Percentiles rank a stretch among this genome's conserved stretches.
Conservation (phyloP, 805 yeast species). For the Suhomyces pyralidae region DNA sequence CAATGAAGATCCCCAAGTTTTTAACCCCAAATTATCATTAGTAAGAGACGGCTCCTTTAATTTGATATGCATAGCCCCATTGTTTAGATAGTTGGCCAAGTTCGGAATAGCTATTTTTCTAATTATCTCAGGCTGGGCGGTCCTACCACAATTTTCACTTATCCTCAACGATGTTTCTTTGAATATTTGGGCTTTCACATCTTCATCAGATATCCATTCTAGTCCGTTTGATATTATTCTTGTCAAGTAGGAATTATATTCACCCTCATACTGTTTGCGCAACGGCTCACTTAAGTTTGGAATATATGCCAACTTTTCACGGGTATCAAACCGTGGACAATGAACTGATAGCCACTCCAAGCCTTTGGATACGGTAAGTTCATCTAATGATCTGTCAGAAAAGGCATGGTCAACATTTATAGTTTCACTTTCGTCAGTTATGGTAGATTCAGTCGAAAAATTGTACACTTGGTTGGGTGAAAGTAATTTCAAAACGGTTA, state of each 20-base stretch:
- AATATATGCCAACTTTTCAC: conserved; percentile 18
- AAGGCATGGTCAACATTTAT: conserved; percentile 22
- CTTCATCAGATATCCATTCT: conserved; percentile 40
- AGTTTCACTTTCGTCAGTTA: conserved; percentile 1
- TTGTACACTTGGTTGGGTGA: conserved; percentile 50
- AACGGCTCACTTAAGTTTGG: conserved; percentile 27
- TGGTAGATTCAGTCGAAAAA: conserved; percentile 32
- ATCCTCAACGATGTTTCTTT: conserved; percentile 61
- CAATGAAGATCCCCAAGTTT: conserved; percentile 94
- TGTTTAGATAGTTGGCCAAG: conserved; percentile 12
- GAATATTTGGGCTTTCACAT: conserved; percentile 40
- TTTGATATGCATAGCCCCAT: conserved; percentile 21
- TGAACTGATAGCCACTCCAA: conserved; percentile 43
- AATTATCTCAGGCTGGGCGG: conserved; percentile 71
- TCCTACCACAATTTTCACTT: conserved; percentile 79
- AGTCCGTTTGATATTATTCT: conserved; percentile 48
- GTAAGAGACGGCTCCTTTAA: conserved; percentile 84
- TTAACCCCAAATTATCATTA: conserved; percentile 81
- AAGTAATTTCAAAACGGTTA: conserved; percentile 46
- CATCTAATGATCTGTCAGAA: conserved; percentile 29
- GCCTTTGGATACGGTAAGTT: conserved; percentile 20
- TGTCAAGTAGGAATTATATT: conserved; percentile 48
- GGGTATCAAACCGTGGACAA: conserved; percentile 32
- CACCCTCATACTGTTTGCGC: conserved; percentile 27
- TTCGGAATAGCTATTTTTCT: conserved; percentile 54